A percentile compares a stretch with the other conserved stretches of the same genome.
Evolutionary conservation across 805 yeast genomes (phyloP).

Genomic region (Zygosaccharomyces lentus): DNA sequence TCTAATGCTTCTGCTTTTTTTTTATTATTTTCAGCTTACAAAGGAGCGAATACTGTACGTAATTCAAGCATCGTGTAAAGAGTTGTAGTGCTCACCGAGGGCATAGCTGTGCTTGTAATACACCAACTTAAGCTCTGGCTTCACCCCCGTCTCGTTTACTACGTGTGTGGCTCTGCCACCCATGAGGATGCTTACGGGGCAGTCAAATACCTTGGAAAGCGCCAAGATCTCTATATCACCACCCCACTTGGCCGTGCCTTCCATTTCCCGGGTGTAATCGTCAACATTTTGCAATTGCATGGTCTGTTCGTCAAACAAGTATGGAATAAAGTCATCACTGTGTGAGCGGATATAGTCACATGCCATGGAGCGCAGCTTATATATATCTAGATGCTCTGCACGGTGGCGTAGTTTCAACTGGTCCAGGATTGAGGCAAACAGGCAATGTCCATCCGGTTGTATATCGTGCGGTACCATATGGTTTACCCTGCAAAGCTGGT

Average conservation of each 20-base stretch:
- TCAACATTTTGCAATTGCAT: constrained; percentile 59
- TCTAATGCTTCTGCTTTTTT: neutral
- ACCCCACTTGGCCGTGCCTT: constrained; percentile 89
- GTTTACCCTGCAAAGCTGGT: constrained; percentile 45
- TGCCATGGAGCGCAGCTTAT: constrained; percentile 58
- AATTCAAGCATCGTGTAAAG: constrained; percentile 46
- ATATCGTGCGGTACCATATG: constrained; percentile 61
- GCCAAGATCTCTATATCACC: constrained; percentile 91
- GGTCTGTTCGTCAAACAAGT: constrained; percentile 74
- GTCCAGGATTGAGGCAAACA: constrained; percentile 80
- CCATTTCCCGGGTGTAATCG: constrained; percentile 64
- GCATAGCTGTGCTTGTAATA: constrained; percentile 84
- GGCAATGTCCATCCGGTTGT: constrained; percentile 90
- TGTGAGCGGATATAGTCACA: constrained; percentile 62
- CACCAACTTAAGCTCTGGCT: constrained; percentile 61
- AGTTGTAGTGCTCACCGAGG: constrained; percentile 93
- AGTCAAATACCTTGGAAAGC: constrained; percentile 60
- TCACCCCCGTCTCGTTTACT: constrained; percentile 55
- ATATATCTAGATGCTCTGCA: constrained; percentile 17
- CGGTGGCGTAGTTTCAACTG: constrained; percentile 58
- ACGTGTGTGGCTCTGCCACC: constrained; percentile 66
- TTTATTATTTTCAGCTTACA: neutral
- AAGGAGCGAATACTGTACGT: neutral
- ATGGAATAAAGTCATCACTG: constrained; percentile 73
- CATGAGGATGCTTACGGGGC: constrained; percentile 72